Evolutionary conservation across 164 flowering plant species (phyloP), one percentile per base, ranked within the genome.

Genomic region (Vitis riparia): DNA sequence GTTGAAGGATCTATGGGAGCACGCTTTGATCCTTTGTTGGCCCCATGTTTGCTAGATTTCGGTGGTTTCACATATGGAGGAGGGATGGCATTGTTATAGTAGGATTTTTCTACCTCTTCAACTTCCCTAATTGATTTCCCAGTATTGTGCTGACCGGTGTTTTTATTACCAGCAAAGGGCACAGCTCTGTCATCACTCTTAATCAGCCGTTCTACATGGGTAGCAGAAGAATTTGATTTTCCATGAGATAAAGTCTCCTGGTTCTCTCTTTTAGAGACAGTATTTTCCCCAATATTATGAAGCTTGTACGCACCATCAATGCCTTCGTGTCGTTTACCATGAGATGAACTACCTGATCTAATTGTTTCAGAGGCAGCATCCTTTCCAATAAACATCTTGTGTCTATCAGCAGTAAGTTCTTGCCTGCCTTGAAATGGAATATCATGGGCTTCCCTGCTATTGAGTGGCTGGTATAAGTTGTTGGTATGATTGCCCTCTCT

Each of bases 51-150:
- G 50, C 73, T 66, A 66, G 55, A 82, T 69, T 75, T 81, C 7
- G 84, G 74, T 78, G 82, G 63, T 63, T 83, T 83, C 8, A 70
- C 65, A 65, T 83, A 83, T 6, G 86, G 86, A n/a, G 86, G 86
- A 58, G 84, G 86, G 59, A 78, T 30, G 55, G 55, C 58, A 73
- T 55, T 75, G 19, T 71, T 81, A 62, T 51, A 52, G 69, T 62
- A 65, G 27, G 86, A 72, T 60, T 30, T 61, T 51, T 50, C 81
- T 71, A 76, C 86, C 48, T 75, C 82, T 27, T 48, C 55, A 62
- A 52, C 76, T 60, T 76, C 79, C 15, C 76, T 64, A 14, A 16
- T 69, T 29, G 73, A 69, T 55, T 55, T 73, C 11, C 69, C 65
- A 62, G 9, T 29, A 11, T 51, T 14, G 11, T 37, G 53, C 30